Evolutionary conservation across 225 moss, liverwort and hornwort species (phyloP).

Genomic region (Sphagnum contortum): DNA sequence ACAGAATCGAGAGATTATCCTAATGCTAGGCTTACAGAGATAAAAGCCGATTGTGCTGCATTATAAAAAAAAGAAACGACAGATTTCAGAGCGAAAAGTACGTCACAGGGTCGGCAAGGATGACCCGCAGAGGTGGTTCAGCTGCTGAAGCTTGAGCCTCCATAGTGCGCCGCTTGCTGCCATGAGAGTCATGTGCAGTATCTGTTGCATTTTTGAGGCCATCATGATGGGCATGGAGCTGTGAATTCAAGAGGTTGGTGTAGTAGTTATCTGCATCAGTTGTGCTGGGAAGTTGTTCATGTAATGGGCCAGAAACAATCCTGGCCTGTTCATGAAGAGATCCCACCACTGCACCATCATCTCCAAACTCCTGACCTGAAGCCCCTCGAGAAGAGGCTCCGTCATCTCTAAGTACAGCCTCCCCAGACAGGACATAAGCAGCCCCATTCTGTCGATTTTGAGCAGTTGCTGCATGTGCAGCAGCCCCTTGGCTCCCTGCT

Average conservation of each 20-base stretch:
- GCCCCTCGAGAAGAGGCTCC: slow-evolving; percentile 56
- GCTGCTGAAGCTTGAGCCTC: slow-evolving; percentile 48
- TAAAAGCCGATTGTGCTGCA: too few species aligned
- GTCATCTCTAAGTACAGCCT: slow-evolving; percentile 15
- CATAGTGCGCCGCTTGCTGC: slow-evolving; percentile 47
- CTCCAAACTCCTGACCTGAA: slow-evolving; percentile 45
- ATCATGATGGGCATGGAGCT: slow-evolving; percentile 24
- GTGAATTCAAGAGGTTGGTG: slow-evolving; percentile 74
- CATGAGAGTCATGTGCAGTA: slow-evolving; percentile 29
- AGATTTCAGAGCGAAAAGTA: slow-evolving; percentile 16
- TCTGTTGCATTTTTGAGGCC: slow-evolving; percentile 44
- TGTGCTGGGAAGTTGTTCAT: slow-evolving; percentile 54
- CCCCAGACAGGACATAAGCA: slow-evolving; percentile 32
- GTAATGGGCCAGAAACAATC: slow-evolving; percentile 39
- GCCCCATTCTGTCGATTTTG: slow-evolving; percentile 65
- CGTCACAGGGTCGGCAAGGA: slow-evolving; percentile 91
- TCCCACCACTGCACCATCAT: slow-evolving; percentile 35
- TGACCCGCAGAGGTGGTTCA: slow-evolving; percentile 69
- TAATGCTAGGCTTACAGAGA: too few species aligned
- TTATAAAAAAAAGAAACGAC: too few species aligned
- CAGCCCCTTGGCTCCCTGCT: slow-evolving; percentile 26
- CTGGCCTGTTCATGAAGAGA: slow-evolving; percentile 55
- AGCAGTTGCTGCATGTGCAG: slow-evolving; percentile 22
- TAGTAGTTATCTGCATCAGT: slow-evolving; percentile 84
- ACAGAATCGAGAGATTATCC: too few species aligned